phyloP scores from a whole-genome alignment of 805 yeast species.

The Starmerella tilneyi region DNA sequence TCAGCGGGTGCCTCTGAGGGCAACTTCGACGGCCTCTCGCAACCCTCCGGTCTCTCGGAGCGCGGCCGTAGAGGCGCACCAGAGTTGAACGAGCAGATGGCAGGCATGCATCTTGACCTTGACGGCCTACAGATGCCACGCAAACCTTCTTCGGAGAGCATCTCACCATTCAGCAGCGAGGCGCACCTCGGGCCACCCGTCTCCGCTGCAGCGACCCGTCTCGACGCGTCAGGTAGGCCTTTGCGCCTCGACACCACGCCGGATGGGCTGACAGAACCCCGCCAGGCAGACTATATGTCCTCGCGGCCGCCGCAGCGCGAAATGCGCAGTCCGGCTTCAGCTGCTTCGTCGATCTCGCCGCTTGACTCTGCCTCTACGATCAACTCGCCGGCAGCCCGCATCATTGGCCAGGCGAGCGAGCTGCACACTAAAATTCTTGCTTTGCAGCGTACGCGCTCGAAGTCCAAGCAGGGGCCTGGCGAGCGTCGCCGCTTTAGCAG shows the following conservation, averaged over 20 bases:
- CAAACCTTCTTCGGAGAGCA: background rate
- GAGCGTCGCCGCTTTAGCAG: constrained; percentile 18
- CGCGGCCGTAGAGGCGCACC: background rate
- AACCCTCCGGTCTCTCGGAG: background rate
- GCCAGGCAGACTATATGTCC: background rate
- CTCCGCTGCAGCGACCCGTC: background rate
- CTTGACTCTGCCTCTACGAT: constrained; percentile 5
- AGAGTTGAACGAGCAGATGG: background rate
- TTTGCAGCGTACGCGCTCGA: constrained; percentile 70
- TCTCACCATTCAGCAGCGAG: constrained; percentile 8
- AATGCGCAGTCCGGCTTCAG: constrained; percentile 4
- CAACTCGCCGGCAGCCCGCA: constrained; percentile 5
- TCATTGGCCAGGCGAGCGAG: constrained; percentile 41
- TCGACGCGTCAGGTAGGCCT: constrained; percentile 4
- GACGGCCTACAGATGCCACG: constrained; percentile 8
- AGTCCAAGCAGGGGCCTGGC: constrained; percentile 26
- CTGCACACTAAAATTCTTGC: constrained; percentile 81
- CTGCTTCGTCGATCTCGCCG: constrained; percentile 4
- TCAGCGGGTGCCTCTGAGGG: background rate
- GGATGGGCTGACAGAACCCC: constrained; percentile 14
- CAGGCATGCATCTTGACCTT: constrained; percentile 1
- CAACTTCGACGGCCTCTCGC: background rate
- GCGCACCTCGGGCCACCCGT: constrained; percentile 1
- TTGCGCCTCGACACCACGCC: constrained; percentile 21
- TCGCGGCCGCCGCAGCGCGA: constrained; percentile 7